Evolutionary conservation across 345 rosid genomes (phyloP).

Genomic region (Linum trigynum): DNA sequence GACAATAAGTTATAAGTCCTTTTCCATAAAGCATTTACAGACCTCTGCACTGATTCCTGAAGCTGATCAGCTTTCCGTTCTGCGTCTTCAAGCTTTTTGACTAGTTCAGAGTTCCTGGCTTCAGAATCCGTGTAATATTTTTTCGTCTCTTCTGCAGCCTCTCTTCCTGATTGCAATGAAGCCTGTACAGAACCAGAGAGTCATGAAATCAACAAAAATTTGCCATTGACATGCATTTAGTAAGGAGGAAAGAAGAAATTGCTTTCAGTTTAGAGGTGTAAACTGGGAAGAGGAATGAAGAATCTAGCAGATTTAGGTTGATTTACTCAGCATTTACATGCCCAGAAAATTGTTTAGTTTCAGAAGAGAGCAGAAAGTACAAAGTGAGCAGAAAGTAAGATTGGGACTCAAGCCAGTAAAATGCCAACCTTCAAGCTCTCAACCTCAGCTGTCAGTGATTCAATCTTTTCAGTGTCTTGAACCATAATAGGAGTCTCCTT

Average conservation of each 20-base stretch:
- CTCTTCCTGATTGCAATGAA: constrained; percentile 55
- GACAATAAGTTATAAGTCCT: neutral
- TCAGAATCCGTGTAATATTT: constrained; percentile 52
- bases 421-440: constrained; percentile 71
- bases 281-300: neutral
- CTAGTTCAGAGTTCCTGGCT: constrained; percentile 59
- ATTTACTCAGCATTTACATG: too few species aligned
- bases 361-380: neutral
- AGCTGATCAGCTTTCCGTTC: constrained; percentile 74
- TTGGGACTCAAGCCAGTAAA: neutral
- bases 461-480: constrained; percentile 82
- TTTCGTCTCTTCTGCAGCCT: constrained; percentile 52
- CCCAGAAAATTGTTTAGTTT: neutral
- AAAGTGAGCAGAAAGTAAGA: too few species aligned
- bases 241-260: too few species aligned
- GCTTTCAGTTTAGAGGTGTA: too few species aligned
- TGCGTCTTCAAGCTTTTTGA: constrained; percentile 67
- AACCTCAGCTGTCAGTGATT: constrained; percentile 54
- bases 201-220: constrained; percentile 3
- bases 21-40: constrained; percentile 22
- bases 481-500: constrained; percentile 93
- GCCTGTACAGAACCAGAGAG: constrained; percentile 31
- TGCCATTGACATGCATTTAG: neutral
- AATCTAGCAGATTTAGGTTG: too few species aligned
- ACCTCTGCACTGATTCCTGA: constrained; percentile 97